These are phyloP conservation scores for Anacardium occidentale DNA, from an alignment of 345 rosid genomes.

Conservation along the genomic window DNA sequence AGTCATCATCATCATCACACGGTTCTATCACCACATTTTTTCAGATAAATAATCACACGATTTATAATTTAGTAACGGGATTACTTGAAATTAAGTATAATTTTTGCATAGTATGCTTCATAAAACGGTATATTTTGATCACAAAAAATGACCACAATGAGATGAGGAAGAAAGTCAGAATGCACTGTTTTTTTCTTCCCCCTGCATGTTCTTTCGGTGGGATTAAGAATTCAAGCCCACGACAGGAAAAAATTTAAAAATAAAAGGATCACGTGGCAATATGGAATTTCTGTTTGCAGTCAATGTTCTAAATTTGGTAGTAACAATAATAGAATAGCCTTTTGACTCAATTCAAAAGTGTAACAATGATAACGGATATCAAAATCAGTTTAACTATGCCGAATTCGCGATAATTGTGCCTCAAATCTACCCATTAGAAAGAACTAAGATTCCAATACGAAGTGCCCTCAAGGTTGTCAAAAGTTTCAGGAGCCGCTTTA, in stretches of 20 bases:
- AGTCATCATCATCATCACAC: too few relatives aligned
- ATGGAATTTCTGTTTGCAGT: not conserved
- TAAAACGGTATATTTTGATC: too few relatives aligned
- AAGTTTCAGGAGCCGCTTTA: slow-evolving; percentile 8
- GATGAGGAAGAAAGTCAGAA: too few relatives aligned
- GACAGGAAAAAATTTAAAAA: too few relatives aligned
- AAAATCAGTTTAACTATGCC: slow-evolving; percentile 9
- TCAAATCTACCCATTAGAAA: slow-evolving; percentile 10
- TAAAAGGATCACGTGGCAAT: not conserved
- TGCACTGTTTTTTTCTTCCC: too few relatives aligned
- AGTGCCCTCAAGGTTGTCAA: slow-evolving; percentile 9
- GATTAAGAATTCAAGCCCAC: not conserved
- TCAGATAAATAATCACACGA: too few relatives aligned
- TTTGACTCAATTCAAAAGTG: slow-evolving; percentile 5
- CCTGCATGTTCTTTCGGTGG: not conserved
- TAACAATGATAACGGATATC: slow-evolving; percentile 3
- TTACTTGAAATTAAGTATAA: too few relatives aligned
- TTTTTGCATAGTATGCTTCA: too few relatives aligned
- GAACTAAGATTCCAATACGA: slow-evolving; percentile 7
- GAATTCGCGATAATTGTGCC: slow-evolving; percentile 4
- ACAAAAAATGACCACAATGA: too few relatives aligned
- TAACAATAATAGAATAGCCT: not conserved
- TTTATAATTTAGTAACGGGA: too few relatives aligned
- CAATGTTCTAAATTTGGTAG: not conserved
- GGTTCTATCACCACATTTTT: too few relatives aligned